Evolutionary conservation across 2,329 filamentous ascomycete species (phyloP), one percentile per base, ranked within the genome.

Genomic region (Cryoendolithus antarcticus): DNA sequence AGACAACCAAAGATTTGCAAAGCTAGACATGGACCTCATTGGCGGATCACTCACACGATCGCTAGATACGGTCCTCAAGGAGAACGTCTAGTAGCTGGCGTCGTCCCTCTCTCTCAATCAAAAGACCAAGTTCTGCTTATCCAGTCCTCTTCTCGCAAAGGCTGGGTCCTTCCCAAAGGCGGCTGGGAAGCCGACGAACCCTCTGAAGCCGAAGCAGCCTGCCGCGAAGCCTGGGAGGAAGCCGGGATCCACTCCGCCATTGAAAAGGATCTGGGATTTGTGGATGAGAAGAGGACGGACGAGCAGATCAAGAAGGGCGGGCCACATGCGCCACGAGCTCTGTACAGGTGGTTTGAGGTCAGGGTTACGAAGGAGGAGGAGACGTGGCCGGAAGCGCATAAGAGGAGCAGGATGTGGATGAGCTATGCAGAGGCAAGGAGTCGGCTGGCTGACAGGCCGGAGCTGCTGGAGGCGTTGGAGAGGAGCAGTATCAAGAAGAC

Each of bases 131-230:
- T 98, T 44, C 73, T 98, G 51, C 72, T 98, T 51, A 94, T 96
- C 54, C 86, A 95, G 67, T 94, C 86, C 40, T 89, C 84, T 38
- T 77, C 85, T 48, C 80, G 86, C 54, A 85, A 85, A 61, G 85
- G 84, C 54, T 98, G 91, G 91, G 91, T 98, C 33, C 72, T 98
- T 43, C 91, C 91, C 44, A 98, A 98, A 62, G 91, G 91, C 57
- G 91, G 91, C 44, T 98, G 91, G 88, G 91, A 98, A 63, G 81
- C 78, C 29, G 91, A 98, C 63, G 91, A 98, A 66, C 75, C 80
- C 45, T 91, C 84, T 47, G 77, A 82, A 45, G 75, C 89, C 59
- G 84, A 91, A 41, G 91, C 91, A 40, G 77, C 77, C 36, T 81
- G 70, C 70, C 71, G 91, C 50, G 91, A 98, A 63, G 91, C 91